Evolutionary conservation across 768 basidiomycete genomes (phyloP), one percentile per base, ranked within the genome.

Genomic region (Fibroporia radiculosa): DNA sequence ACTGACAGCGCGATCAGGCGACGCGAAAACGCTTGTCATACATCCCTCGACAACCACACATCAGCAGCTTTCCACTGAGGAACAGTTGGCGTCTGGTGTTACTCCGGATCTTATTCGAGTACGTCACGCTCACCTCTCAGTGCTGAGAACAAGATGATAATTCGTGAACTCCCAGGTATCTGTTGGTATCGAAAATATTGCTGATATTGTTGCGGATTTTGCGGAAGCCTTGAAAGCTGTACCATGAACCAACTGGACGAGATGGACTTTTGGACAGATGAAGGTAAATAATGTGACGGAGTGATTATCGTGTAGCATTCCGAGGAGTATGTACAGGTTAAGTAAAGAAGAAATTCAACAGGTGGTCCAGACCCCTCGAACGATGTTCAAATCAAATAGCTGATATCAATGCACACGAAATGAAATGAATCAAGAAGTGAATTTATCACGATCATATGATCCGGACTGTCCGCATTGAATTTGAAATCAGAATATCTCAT

Each of bases 21-120:
- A 83, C 44, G 79, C 82, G n/a, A 87, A 89, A 64, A 86, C 82
- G 3, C 73, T 90, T 7, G 81, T 85, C 25, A 85, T 90, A 46
- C 82, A 86, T 55, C 85, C 87, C 0, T 82, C 80, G 3, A 74
- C 75, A 20, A 89, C 88, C 18, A 90, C 87, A 0, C 86, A 91
- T 56, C 68, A 77, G 25, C 84, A 88, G 60, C 66, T 88, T 40
- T 70, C 68, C 0, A 63, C 61, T 11, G 75, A 72, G 43, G 86
- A 89, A 56, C 79, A 79, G 54, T 46, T 69, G 3, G 64, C 70
- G 2, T 70, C 78, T 14, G 87, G 87, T 4, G 84, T 87, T 10
- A 80, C 82, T 0, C 76, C 79, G 0, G 86, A 89, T 62, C 66
- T 87, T 36, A 84, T 90, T 48, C 71, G 86, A 36, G 84, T 83